phyloP scores from a whole-genome alignment of 179 eudicot genomes.

The Corrigiola litoralis region DNA sequence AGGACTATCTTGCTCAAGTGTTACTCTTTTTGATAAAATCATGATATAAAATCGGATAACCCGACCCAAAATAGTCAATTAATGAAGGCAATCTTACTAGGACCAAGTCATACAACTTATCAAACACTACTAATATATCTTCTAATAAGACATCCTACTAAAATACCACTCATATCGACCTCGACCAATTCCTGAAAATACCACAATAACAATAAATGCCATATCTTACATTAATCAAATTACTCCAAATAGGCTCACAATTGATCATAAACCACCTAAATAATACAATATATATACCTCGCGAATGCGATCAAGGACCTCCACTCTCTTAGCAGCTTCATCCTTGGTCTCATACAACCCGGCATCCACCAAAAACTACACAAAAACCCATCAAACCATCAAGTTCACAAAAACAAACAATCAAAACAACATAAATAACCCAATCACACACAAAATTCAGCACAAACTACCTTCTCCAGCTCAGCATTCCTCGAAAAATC shows the following conservation, averaged over 20 bases:
- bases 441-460: neutral
- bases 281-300: slow-evolving; percentile 43
- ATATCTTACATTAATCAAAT: too few species aligned
- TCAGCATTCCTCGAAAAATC: slow-evolving; percentile 51
- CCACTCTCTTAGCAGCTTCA: slow-evolving; percentile 61
- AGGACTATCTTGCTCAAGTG: too few species aligned
- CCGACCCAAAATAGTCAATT: too few species aligned
- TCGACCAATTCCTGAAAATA: too few species aligned
- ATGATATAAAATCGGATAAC: too few species aligned
- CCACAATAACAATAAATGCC: too few species aligned
- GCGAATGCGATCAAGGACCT: slow-evolving; percentile 59
- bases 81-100: too few species aligned
- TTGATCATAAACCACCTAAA: neutral
- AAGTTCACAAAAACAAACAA: neutral
- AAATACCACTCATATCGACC: too few species aligned
- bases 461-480: slow-evolving; percentile 53
- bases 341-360: slow-evolving; percentile 71
- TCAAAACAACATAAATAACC: neutral
- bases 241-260: neutral
- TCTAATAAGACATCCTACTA: too few species aligned
- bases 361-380: slow-evolving; percentile 56
- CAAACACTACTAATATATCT: too few species aligned
- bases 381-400: neutral
- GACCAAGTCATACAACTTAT: too few species aligned
- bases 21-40: too few species aligned